Conservation (phyloP, 495 filamentous ascomycete species). For the Rostrohypoxylon terebratum region DNA sequence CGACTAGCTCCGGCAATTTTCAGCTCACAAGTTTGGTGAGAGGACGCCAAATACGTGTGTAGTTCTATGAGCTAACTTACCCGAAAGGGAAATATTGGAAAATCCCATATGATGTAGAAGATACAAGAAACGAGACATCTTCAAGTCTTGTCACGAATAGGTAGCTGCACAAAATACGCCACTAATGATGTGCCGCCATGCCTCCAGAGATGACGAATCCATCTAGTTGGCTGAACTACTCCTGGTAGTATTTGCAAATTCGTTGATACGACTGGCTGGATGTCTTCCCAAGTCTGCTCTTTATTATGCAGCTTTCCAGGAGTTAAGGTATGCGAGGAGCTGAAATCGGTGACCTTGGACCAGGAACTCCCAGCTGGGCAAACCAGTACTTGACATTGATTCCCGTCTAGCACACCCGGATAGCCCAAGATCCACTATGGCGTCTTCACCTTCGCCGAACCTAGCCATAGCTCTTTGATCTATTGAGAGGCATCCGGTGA, state of each 20-base stretch:
- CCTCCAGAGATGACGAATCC: constrained; percentile 34
- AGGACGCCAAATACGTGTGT: constrained; percentile 21
- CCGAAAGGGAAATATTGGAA: constrained; percentile 27
- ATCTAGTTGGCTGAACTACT: constrained; percentile 25
- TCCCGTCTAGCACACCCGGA: constrained; percentile 12
- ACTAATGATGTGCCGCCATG: constrained; percentile 10
- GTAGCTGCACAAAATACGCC: constrained; percentile 8
- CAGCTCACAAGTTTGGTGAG: constrained; percentile 16
- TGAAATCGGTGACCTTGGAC: constrained; percentile 34
- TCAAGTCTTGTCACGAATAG: constrained; percentile 25
- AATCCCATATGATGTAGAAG: constrained; percentile 22
- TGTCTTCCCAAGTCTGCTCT: constrained; percentile 3
- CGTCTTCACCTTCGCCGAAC: constrained; percentile 40
- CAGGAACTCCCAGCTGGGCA: constrained; percentile 11
- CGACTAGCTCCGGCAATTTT: constrained; percentile 18
- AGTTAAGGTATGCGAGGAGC: constrained; percentile 32
- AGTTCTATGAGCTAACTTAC: constrained; percentile 26
- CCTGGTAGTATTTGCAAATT: not conserved
- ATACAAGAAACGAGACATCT: constrained; percentile 30
- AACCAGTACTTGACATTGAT: constrained; percentile 20
- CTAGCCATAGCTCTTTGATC: constrained; percentile 39
- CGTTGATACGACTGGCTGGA: constrained; percentile 26
- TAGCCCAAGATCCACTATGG: constrained; percentile 35
- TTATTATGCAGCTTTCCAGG: constrained; percentile 15
- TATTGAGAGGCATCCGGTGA: constrained; percentile 38